Evolutionary conservation across 1,284 basidiomycete species (phyloP), one percentile per base, ranked within the genome.

Genomic region (Melampsora abietis-canadensis): DNA sequence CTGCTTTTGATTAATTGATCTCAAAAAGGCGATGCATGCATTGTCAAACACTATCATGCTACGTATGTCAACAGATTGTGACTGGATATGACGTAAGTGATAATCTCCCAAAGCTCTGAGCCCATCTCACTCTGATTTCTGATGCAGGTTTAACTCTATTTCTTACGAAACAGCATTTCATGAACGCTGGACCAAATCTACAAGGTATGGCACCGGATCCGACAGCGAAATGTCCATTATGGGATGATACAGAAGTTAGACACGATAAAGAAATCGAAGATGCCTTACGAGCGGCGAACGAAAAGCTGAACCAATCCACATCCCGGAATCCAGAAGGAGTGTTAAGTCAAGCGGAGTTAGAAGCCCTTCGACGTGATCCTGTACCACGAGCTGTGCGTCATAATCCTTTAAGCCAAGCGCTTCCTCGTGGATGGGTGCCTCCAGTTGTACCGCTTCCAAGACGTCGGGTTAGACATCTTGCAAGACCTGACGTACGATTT

Each of bases 1-100:
- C 47, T 54, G 24, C 31, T 34, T 17, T 70, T 77, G 77, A 7
- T 80, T 79, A 70, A 79, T 79, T 78, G 92, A 91, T 86, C 48
- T 92, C 91, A 78, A 84, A 90, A 78, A 90, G 89, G 90, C 59
- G 75, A 15, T 92, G 91, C 78, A 85, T 87, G 0, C 83, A 87
- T 75, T 93, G 91, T 78, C 76, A 70, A 3, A 88, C 90, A 0
- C 51, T 89, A 31, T 90, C 88, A 0, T 93, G 91, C 81, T 92
- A 92, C 80, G 84, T 90, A 19, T 93, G 91, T 80, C 86, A 89
- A 24, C 79, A 89, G 78, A 78, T 87, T 44, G 88, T 92, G 51
- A 76, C 60, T 67, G 61, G 27, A 68, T 76, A n/a, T 74, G 63
- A 30, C 17, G 30, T 62, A 40, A 10, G 19, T n/a, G 24, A 8